phyloP scores from a whole-genome alignment of 2,329 filamentous ascomycete genomes.

The Diaporthe velutina region DNA sequence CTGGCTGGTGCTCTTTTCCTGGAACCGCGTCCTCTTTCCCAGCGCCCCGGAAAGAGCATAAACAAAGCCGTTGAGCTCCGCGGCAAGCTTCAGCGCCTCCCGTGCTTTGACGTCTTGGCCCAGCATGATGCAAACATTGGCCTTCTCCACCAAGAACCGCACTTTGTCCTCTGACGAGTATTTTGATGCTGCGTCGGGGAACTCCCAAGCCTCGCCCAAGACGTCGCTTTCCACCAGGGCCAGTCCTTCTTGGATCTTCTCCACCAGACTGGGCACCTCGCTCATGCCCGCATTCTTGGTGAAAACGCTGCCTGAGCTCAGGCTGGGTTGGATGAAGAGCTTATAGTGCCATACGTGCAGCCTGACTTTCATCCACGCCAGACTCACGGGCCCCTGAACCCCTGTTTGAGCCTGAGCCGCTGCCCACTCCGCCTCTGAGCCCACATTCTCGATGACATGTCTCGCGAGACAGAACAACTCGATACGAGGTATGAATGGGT shows the following conservation, averaged over 20 bases:
- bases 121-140: slow-evolving; percentile 86
- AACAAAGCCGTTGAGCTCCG: slow-evolving; percentile 75
- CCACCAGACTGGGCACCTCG: slow-evolving; percentile 69
- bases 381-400: slow-evolving; percentile 45
- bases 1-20: slow-evolving; percentile 86
- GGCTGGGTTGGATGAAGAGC: slow-evolving; percentile 68
- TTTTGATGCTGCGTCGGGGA: slow-evolving; percentile 40
- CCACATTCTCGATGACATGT: slow-evolving; percentile 55
- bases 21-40: slow-evolving; percentile 86
- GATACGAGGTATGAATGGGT: slow-evolving; percentile 84
- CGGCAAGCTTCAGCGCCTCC: slow-evolving; percentile 77
- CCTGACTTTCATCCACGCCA: slow-evolving; percentile 76
- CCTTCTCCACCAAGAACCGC: slow-evolving; percentile 83
- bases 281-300: slow-evolving; percentile 70
- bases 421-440: slow-evolving; percentile 52
- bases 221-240: slow-evolving; percentile 56
- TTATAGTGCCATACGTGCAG: slow-evolving; percentile 79
- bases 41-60: slow-evolving; percentile 89
- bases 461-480: slow-evolving; percentile 85
- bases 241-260: slow-evolving; percentile 59
- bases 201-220: slow-evolving; percentile 43
- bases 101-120: slow-evolving; percentile 83
- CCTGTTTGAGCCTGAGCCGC: not conserved
- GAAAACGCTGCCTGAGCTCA: slow-evolving; percentile 67
- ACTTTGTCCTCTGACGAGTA: slow-evolving; percentile 67